Evolutionary conservation across 768 basidiomycete species (phyloP).

Genomic region (Tephrocybe sp.): DNA sequence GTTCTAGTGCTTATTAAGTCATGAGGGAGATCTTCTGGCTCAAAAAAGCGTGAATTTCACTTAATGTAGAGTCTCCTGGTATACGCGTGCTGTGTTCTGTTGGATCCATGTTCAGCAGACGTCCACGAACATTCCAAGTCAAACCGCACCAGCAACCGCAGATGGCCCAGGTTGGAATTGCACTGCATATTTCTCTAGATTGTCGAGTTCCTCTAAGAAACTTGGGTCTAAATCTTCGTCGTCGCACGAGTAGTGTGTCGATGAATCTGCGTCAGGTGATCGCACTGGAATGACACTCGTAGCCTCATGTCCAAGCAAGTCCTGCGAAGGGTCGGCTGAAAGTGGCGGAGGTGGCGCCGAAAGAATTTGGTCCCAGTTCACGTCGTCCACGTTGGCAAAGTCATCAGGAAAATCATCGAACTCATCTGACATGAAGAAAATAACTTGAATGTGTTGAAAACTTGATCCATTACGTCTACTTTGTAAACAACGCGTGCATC

Average conservation of each 20-base stretch:
- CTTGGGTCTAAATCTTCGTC: slow-evolving; percentile 34
- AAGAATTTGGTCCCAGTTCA: slow-evolving; percentile 45
- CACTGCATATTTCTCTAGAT: slow-evolving; percentile 38
- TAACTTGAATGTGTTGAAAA: background rate
- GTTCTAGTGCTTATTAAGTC: background rate
- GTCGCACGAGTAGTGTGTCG: slow-evolving; percentile 25
- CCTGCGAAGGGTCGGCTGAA: slow-evolving; percentile 24
- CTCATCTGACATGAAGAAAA: slow-evolving; percentile 48
- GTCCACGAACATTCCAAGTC: background rate
- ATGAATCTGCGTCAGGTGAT: slow-evolving; percentile 17
- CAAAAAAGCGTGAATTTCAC: slow-evolving; percentile 6
- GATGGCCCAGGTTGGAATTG: slow-evolving; percentile 7
- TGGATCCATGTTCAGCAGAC: background rate
- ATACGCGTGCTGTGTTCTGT: background rate
- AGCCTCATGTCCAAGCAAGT: background rate
- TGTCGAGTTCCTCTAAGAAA: slow-evolving; percentile 45
- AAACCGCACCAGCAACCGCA: slow-evolving; percentile 6
- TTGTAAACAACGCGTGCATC: background rate
- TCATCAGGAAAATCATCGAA: slow-evolving; percentile 56
- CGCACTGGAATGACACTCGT: slow-evolving; percentile 8
- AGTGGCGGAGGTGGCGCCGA: slow-evolving; percentile 17
- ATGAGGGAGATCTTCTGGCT: background rate
- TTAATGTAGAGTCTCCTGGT: background rate
- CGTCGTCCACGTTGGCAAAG: slow-evolving; percentile 49
- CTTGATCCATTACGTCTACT: too few species aligned